A percentile compares a stretch with the other conserved stretches of the same genome.
Evolutionary conservation across 1,284 basidiomycete species (phyloP).

Genomic region (Irpex sp.): DNA sequence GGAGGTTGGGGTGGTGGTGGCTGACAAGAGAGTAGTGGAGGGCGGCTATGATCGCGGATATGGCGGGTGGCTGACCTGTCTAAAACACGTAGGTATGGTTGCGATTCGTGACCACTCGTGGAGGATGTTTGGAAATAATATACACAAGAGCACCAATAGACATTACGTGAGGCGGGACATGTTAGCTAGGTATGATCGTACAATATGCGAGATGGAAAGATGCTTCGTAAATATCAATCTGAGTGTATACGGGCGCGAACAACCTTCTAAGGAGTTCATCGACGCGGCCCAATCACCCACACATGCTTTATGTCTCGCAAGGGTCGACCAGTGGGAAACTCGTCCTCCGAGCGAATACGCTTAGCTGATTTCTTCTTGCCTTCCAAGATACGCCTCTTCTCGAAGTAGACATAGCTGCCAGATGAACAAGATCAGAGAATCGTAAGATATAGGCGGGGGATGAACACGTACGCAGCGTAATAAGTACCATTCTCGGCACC

Average conservation of each 20-base stretch:
- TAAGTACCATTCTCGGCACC: conserved; percentile 43
- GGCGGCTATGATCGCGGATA: background rate
- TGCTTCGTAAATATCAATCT: too few species aligned
- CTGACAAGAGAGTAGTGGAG: background rate
- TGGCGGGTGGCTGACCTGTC: too few species aligned
- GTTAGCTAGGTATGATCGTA: too few species aligned
- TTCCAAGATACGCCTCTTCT: conserved; percentile 41
- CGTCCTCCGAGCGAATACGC: conserved; percentile 32
- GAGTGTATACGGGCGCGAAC: too few species aligned
- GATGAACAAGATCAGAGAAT: background rate
- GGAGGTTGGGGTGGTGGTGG: background rate
- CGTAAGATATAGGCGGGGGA: background rate
- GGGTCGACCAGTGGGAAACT: conserved; percentile 19
- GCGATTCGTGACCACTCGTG: too few species aligned
- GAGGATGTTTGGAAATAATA: too few species aligned
- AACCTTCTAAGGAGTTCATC: too few species aligned
- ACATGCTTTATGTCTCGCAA: background rate
- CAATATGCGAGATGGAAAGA: too few species aligned
- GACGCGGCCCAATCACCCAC: background rate
- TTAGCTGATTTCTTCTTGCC: conserved; percentile 47
- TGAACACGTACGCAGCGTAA: conserved; percentile 37
- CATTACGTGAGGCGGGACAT: too few species aligned
- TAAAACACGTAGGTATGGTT: too few species aligned
- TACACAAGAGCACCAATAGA: too few species aligned
- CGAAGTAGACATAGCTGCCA: conserved; percentile 44